Conservation (phyloP, 83 land plant species). For the Larix sibirica region DNA sequence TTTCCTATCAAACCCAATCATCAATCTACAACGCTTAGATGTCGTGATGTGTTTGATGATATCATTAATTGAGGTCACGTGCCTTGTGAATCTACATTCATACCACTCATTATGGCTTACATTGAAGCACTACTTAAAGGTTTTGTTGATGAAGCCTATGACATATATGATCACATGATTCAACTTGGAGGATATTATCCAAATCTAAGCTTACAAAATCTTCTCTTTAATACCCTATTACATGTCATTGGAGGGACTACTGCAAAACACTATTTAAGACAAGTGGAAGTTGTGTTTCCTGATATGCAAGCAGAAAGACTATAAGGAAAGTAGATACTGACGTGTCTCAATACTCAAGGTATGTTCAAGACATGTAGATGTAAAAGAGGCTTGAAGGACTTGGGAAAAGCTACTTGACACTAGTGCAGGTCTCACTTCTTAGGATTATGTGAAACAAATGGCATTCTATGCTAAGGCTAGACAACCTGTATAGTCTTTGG, state of each 20-base stretch:
- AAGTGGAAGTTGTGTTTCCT: constrained; percentile 75
- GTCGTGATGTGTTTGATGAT: constrained; percentile 81
- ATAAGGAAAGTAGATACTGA: constrained; percentile 45
- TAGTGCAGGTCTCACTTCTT: constrained; percentile 42
- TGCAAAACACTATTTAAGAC: constrained; percentile 56
- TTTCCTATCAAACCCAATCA: too few species aligned
- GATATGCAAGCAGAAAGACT: constrained; percentile 41
- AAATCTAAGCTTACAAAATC: constrained; percentile 57
- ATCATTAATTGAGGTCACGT: constrained; percentile 67
- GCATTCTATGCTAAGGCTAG: constrained; percentile 68
- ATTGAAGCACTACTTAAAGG: constrained; percentile 53
- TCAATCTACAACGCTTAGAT: constrained; percentile 22
- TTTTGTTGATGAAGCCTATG: constrained; percentile 68
- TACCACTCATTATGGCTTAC: constrained; percentile 65
- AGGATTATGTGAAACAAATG: constrained; percentile 64
- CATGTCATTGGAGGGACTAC: constrained; percentile 47
- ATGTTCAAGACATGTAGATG: constrained; percentile 68
- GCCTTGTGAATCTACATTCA: constrained; percentile 73
- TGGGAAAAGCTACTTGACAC: constrained; percentile 42
- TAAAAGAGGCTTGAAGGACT: constrained; percentile 65
- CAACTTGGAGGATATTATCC: constrained; percentile 81
- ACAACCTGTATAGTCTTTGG: constrained; percentile 55
- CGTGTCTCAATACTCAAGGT: constrained; percentile 64
- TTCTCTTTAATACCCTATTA: constrained; percentile 67
- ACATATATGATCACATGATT: constrained; percentile 74